A percentile compares a stretch with the other conserved stretches of the same genome.
Conservation (phyloP, 164 flowering plant species). For the Nymphaea colorata region DNA sequence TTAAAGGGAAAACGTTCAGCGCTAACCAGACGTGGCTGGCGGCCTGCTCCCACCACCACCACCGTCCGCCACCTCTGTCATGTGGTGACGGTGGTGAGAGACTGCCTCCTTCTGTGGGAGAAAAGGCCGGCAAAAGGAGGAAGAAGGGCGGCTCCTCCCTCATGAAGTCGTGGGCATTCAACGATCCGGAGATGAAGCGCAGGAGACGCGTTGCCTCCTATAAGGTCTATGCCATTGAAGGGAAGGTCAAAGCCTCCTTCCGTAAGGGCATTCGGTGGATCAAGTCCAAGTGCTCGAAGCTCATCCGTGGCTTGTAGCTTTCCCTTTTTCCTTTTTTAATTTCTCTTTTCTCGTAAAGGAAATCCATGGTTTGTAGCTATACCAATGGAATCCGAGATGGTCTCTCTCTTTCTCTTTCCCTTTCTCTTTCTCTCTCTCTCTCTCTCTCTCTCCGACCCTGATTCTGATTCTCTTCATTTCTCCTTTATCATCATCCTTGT, state of each 20-base stretch:
- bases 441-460: too few species aligned
- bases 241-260: slow-evolving; percentile 54
- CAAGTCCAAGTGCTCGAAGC: slow-evolving; percentile 59
- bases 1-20: slow-evolving; percentile 31
- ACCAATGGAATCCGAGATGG: too few species aligned
- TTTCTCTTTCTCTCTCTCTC: too few species aligned
- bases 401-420: too few species aligned
- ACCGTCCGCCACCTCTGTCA: slow-evolving; percentile 1
- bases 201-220: slow-evolving; percentile 54
- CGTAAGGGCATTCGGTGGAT: slow-evolving; percentile 68
- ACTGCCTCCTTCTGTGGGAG: too few species aligned
- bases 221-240: slow-evolving; percentile 62
- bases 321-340: not conserved
- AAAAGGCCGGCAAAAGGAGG: too few species aligned
- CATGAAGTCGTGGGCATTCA: slow-evolving; percentile 37
- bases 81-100: not conserved
- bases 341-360: too few species aligned
- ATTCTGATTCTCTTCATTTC: too few species aligned
- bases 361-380: too few species aligned
- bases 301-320: slow-evolving; percentile 44
- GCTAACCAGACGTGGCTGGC: slow-evolving; percentile 11
- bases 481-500: too few species aligned
- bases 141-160: slow-evolving; percentile 7
- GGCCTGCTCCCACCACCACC: slow-evolving; percentile 10
- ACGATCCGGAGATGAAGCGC: slow-evolving; percentile 64